Base-by-base conservation (phyloP, 2,329 filamentous ascomycete species). In the Penicillium sp. region DNA sequence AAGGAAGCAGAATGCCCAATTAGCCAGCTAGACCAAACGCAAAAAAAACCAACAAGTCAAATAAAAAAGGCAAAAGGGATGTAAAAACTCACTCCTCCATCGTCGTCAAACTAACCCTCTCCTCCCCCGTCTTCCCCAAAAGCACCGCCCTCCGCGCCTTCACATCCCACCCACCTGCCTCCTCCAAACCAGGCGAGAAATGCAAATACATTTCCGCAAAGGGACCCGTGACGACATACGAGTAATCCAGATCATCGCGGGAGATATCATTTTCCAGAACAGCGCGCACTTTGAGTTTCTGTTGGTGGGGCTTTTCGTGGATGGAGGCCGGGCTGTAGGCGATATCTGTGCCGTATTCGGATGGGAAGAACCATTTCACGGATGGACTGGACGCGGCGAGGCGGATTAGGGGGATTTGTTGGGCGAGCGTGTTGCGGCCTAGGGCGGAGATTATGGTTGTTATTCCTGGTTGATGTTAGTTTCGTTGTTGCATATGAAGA, bases 181-280 rank as follows among this genome's bases (percentile, higher is more conserved):
- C 72, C 55, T 74, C 73, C 37, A 78, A 69, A 0, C 73, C 75
- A 7, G 78, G 73, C n/a, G 61, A n/a, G 17, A 78, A 69, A 6
- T 70, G 74, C 49, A 90, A 79, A 78, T 83, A 91, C 72, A 89
- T 81, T 63, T 90, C 89, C 33, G 85, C 84, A 66, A 89, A 91
- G 0, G 89, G 89, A 0, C 89, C 89, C 0, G 89, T 91, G 4
- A 91, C 89, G 0, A 91, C 78, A 71, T 88, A 91, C 0, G 89
- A 90, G 59, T 88, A 82, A 54, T 86, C 81, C 28, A 91, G 72
- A 8, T 81, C 76, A 66, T 82, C 80, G 3, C 68, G 68, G 15
- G 84, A 70, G n/a, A 82, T 76, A 38, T 84, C 83, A 4, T 74
- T 68, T 44, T 82, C 81, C 35, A 90, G 80, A 33, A 84, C 84